phyloP scores from a whole-genome alignment of 2,329 filamentous ascomycete genomes.

The Aspergillus quadricinctus region DNA sequence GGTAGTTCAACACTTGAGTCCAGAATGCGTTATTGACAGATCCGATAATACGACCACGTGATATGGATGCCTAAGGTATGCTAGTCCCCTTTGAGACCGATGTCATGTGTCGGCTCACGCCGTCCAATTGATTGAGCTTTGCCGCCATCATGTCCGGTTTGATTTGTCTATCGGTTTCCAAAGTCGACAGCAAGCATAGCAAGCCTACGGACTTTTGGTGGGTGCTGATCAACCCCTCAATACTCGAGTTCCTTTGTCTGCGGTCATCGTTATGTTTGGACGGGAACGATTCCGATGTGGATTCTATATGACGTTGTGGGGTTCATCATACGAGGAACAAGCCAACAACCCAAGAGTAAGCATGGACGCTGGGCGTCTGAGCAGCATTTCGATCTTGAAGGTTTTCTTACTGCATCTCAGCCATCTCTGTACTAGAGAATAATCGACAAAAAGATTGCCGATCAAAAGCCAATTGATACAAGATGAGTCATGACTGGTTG shows the following conservation, averaged over 20 bases:
- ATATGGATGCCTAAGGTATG: neutral
- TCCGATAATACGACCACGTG: constrained; percentile 9
- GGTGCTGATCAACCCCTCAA: neutral
- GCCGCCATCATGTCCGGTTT: neutral
- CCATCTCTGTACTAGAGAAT: no score
- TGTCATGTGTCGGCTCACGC: constrained; percentile 7
- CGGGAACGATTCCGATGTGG: no score
- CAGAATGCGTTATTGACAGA: neutral
- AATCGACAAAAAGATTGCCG: neutral
- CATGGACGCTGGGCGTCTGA: no score
- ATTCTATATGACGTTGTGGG: no score
- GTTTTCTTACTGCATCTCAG: no score
- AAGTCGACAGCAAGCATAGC: neutral
- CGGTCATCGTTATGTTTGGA: no score
- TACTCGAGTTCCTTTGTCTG: no score
- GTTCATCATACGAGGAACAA: no score
- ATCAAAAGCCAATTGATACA: neutral
- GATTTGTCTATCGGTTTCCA: neutral
- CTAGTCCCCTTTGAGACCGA: constrained; percentile 13
- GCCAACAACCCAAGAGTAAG: no score
- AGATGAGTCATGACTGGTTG: neutral
- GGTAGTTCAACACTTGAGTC: neutral
- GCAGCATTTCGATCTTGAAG: neutral
- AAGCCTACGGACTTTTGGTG: neutral
- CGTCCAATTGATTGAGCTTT: neutral